phyloP scores from a whole-genome alignment of 2,329 filamentous ascomycete genomes.

The Clathrospora elynae region DNA sequence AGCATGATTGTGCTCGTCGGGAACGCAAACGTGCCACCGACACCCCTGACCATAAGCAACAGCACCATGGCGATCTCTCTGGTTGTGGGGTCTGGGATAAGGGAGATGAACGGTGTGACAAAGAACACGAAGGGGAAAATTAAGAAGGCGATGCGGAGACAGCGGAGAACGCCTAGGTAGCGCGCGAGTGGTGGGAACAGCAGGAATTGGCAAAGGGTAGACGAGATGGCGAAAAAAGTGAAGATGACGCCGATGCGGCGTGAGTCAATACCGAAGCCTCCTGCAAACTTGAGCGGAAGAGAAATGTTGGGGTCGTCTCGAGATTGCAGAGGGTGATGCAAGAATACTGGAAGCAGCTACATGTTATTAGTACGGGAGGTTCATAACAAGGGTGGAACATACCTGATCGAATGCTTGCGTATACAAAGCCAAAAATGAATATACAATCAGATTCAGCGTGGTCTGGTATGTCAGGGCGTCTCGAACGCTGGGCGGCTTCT shows the following conservation, averaged over 20 bases:
- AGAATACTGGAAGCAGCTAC: slow-evolving; percentile 77
- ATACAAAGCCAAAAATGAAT: slow-evolving; percentile 81
- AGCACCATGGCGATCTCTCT: slow-evolving; percentile 67
- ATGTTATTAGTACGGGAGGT: slow-evolving; percentile 10
- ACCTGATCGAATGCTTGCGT: slow-evolving; percentile 81
- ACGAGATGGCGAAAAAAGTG: slow-evolving; percentile 78
- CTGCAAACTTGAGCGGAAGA: slow-evolving; percentile 79
- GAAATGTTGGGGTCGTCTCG: slow-evolving; percentile 60
- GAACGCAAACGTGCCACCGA: slow-evolving; percentile 81
- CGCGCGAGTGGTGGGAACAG: slow-evolving; percentile 78
- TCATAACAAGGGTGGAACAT: neutral
- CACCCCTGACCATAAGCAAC: slow-evolving; percentile 75
- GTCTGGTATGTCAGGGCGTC: slow-evolving; percentile 78
- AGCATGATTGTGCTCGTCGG: slow-evolving; percentile 88
- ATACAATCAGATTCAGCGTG: slow-evolving; percentile 73
- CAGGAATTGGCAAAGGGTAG: slow-evolving; percentile 83
- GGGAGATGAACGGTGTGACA: slow-evolving; percentile 77
- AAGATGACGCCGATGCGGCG: slow-evolving; percentile 83
- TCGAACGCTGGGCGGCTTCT: slow-evolving; percentile 49
- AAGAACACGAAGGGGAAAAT: slow-evolving; percentile 77
- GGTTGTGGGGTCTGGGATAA: slow-evolving; percentile 57
- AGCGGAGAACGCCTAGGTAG: slow-evolving; percentile 73
- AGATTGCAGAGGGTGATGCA: slow-evolving; percentile 71
- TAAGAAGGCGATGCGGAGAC: slow-evolving; percentile 70
- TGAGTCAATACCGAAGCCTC: slow-evolving; percentile 77